These are phyloP conservation scores for Verticillium isaacii DNA, from an alignment of 2,329 filamentous ascomycete species.

Conservation along the genomic window DNA sequence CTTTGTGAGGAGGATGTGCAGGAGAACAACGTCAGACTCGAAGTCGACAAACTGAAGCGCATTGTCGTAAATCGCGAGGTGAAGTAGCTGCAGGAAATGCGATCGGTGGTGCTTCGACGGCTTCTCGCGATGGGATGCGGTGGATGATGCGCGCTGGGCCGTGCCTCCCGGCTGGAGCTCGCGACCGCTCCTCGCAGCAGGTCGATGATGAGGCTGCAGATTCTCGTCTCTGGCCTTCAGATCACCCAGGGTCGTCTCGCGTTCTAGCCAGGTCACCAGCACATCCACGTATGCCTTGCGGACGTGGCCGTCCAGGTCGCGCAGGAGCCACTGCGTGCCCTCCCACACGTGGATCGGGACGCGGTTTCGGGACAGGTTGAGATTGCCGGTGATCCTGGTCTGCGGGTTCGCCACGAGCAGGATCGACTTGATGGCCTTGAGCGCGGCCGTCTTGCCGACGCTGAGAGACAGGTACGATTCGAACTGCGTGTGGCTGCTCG, in stretches of 20 bases:
- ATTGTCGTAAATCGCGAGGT: slow-evolving; percentile 86
- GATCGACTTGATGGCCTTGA: slow-evolving; percentile 78
- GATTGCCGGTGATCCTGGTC: slow-evolving; percentile 52
- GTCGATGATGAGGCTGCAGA: slow-evolving; percentile 35
- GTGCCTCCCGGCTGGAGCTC: slow-evolving; percentile 36
- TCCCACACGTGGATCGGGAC: slow-evolving; percentile 87
- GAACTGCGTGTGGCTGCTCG: slow-evolving; percentile 31
- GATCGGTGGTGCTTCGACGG: slow-evolving; percentile 46
- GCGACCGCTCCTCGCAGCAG: slow-evolving; percentile 33
- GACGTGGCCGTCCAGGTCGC: slow-evolving; percentile 72
- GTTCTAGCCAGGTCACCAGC: slow-evolving; percentile 74
- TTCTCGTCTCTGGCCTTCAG: slow-evolving; percentile 56
- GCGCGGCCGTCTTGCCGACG: slow-evolving; percentile 57
- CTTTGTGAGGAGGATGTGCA: slow-evolving; percentile 72
- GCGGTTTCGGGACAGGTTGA: slow-evolving; percentile 64
- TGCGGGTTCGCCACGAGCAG: slow-evolving; percentile 73
- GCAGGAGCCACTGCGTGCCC: slow-evolving; percentile 89
- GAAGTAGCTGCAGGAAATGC: slow-evolving; percentile 77
- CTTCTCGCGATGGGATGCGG: slow-evolving; percentile 58
- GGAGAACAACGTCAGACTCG: slow-evolving; percentile 69
- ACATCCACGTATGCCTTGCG: slow-evolving; percentile 83
- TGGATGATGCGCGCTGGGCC: slow-evolving; percentile 64
- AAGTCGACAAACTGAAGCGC: slow-evolving; percentile 68
- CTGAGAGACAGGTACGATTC: slow-evolving; percentile 51
- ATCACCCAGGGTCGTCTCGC: slow-evolving; percentile 69